A percentile compares a stretch with the other conserved stretches of the same genome.
These are phyloP conservation scores for Lachnellula subtilissima DNA, from an alignment of 2,329 filamentous ascomycete species.

Conservation along the genomic window DNA sequence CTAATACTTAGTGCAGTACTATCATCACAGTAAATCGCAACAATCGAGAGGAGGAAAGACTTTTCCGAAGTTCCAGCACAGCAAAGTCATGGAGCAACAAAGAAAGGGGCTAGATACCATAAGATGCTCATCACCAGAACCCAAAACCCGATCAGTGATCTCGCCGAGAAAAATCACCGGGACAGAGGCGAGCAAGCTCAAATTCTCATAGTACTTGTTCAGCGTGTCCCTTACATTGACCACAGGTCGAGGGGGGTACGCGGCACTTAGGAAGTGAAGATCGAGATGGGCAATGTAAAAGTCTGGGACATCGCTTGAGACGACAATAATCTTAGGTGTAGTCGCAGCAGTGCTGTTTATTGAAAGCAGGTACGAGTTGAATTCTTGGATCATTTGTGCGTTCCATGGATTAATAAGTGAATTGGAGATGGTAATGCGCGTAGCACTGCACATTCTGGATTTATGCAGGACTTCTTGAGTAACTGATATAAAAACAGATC, in stretches of 20 bases:
- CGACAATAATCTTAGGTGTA: neutral
- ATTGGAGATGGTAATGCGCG: neutral
- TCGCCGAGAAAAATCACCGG: conserved; percentile 8
- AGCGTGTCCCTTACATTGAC: neutral
- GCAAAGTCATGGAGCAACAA: no score
- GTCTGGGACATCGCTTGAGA: neutral
- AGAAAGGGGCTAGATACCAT: neutral
- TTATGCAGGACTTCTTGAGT: neutral
- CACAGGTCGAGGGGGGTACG: neutral
- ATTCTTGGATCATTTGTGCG: neutral
- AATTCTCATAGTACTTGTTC: neutral
- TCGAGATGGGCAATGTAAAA: neutral
- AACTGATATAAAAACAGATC: neutral
- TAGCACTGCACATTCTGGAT: neutral
- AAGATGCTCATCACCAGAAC: conserved; percentile 7
- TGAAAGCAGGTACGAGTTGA: neutral
- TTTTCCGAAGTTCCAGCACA: no score
- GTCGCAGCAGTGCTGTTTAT: neutral
- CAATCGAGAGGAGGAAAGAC: no score
- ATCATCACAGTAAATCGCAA: no score
- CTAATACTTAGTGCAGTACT: no score
- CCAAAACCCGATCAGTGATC: conserved; percentile 5
- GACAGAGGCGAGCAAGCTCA: neutral
- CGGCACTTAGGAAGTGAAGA: neutral
- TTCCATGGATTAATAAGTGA: neutral